Evolutionary conservation across 2,329 filamentous ascomycete species (phyloP), one percentile per base, ranked within the genome.

Genomic region (Grosmannia huntii): DNA sequence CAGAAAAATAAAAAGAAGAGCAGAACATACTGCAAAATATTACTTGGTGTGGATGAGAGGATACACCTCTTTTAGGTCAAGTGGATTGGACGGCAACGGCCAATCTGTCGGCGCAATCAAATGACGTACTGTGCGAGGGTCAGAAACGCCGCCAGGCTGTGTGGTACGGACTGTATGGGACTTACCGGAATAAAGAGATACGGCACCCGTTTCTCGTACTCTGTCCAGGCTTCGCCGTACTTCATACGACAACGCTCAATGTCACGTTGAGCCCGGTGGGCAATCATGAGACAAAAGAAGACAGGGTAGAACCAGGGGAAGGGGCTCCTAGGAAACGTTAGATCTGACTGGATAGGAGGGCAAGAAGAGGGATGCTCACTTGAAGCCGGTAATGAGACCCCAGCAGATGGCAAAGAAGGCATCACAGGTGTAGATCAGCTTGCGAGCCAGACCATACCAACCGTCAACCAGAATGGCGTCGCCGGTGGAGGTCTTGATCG

Each of bases 251-350:
- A 95, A 63, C 85, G 80, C 67, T 85, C 77, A 62, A 92, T 89
- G 69, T 95, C 90, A 63, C 90, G 80, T 56, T 75, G 72, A 12
- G 88, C 87, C 60, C 89, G 86, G 72, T 95, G 90, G 3, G 83
- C 76, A 67, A 95, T 94, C 89, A 94, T 94, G 64, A 75, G 74
- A 41, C 76, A 76, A 70, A 95, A 95, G 77, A 95, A 95, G 52
- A 89, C 70, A 0, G 89, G 87, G 67, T 95, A 94, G 72, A 95
- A 95, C 89, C 89, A 95, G 0, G 90, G 90, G 72, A 95, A 92
- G 0, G 89, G 88, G 66, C 85, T 89, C 65, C 62, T 64, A 31
- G 3, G 23, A 36, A 5, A 21, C 12, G 36, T 55, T 52, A 55
- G 55, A 19, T n/a, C 21, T 19, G 41, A 19, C 19, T 19, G 19